phyloP scores from a whole-genome alignment of 768 basidiomycete genomes.

The Thelephora ganbajun region DNA sequence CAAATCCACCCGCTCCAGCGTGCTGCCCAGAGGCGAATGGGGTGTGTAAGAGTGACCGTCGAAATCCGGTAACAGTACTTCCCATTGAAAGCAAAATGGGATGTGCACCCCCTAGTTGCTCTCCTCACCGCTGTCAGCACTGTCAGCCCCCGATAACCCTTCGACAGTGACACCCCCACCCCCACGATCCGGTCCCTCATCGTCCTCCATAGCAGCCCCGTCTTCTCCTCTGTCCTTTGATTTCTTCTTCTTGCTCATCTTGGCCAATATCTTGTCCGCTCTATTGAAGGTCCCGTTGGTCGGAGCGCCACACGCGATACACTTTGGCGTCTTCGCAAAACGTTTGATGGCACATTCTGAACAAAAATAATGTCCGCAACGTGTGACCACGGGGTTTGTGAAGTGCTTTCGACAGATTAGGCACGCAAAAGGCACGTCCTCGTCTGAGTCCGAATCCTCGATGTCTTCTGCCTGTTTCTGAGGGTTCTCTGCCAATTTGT shows the following conservation, averaged over 20 bases:
- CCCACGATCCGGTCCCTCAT: conserved; percentile 7
- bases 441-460: conserved; percentile 52
- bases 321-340: conserved; percentile 89
- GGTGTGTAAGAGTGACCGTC: too few relatives aligned
- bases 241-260: conserved; percentile 61
- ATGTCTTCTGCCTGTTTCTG: conserved; percentile 45
- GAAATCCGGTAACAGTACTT: too few relatives aligned
- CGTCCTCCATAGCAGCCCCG: conserved; percentile 33
- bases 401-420: conserved; percentile 91
- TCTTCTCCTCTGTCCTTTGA: conserved; percentile 18
- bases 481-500: conserved; percentile 78
- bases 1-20: too few relatives aligned
- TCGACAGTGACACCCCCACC: conserved; percentile 29
- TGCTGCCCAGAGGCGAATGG: too few relatives aligned
- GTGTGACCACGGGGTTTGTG: conserved; percentile 89
- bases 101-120: conserved; percentile 16
- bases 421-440: conserved; percentile 97
- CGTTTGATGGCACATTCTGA: conserved; percentile 91
- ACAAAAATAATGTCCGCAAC: conserved; percentile 95
- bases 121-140: conserved; percentile 16
- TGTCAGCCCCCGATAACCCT: conserved; percentile 27
- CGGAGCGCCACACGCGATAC: conserved; percentile 83
- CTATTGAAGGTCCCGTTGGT: conserved; percentile 96
- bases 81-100: background rate
- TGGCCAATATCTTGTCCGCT: conserved; percentile 85